Evolutionary conservation across 1,284 basidiomycete species (phyloP), one percentile per base, ranked within the genome.

Genomic region (Psilocybe mexicana): DNA sequence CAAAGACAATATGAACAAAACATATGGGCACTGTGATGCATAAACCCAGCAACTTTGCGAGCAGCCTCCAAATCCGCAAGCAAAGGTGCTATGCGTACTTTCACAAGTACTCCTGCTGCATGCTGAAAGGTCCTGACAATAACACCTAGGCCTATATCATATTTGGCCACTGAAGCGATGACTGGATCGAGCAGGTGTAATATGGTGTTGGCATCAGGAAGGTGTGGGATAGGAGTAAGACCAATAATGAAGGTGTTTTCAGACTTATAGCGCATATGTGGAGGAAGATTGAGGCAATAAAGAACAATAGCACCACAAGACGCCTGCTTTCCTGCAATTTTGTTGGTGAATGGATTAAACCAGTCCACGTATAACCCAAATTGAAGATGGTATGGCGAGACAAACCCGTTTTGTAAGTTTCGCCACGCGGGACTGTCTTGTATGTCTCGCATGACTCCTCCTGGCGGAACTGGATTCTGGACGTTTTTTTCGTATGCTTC

Each of bases 341-440:
- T 36, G 12, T 36, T 36, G 35, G 35, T 36, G 12, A 36, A 36
- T 12, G 35, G 35, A 36, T 47, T 67, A 64, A 75, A 75, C 74
- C 72, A 76, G 54, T 76, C 73, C 53, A 76, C 64, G 52, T 71
- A 76, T 28, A 70, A 50, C 7, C 66, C 67, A 64, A 76, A 75
- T 11, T 69, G 59, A 5, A 66, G 48, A 38, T 62, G 60, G 23
- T 59, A 57, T n/a, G 40, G 42, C 3, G 55, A 48, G 47, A 6
- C 45, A 55, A 35, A 57, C 57, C 12, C 59, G 60, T 40, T 14
- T 2, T 52, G 47, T 43, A 67, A 52, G 26, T 55, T 55, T 14
- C 49, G 40, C 65, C 64, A 67, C 30, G 62, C 61, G 40, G 63
- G 64, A 36, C 62, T 57, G 54, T 67, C 58, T 57, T 55, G 59